phyloP scores from a whole-genome alignment of 192 early-diverging fungal genomes.

The Mortierella hygrophila region DNA sequence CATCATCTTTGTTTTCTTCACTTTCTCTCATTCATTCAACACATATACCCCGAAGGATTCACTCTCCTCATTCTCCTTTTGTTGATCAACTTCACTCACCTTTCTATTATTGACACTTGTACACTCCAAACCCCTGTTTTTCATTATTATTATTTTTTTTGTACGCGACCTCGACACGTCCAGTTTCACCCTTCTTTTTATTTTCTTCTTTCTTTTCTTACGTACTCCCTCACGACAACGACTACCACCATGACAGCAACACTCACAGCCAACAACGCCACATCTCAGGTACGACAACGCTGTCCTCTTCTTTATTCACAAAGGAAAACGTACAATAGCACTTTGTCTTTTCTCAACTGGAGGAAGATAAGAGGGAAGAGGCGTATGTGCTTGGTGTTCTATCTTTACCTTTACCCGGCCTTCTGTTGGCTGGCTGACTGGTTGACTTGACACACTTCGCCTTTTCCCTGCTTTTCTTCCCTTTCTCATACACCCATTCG shows the following conservation, averaged over 20 bases:
- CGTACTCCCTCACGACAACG: not conserved
- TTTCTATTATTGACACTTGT: not conserved
- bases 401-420: not conserved
- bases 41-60: not conserved
- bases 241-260: not conserved
- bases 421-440: not conserved
- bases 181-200: not conserved
- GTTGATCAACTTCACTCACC: not conserved
- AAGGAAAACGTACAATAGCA: no score
- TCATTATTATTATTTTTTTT: not conserved
- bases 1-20: not conserved
- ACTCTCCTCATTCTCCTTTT: not conserved
- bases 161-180: conserved; percentile 4
- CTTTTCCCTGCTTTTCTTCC: not conserved
- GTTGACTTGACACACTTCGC: not conserved
- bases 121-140: no score
- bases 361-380: not conserved
- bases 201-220: not conserved
- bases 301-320: no score
- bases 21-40: not conserved
- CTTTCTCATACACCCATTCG: not conserved
- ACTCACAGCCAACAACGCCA: not conserved
- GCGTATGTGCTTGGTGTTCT: not conserved
- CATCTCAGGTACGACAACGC: not conserved
- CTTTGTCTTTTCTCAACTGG: no score